These are phyloP conservation scores for Aschersonia sp. DNA, from an alignment of 2,329 filamentous ascomycete species.

Conservation along the genomic window DNA sequence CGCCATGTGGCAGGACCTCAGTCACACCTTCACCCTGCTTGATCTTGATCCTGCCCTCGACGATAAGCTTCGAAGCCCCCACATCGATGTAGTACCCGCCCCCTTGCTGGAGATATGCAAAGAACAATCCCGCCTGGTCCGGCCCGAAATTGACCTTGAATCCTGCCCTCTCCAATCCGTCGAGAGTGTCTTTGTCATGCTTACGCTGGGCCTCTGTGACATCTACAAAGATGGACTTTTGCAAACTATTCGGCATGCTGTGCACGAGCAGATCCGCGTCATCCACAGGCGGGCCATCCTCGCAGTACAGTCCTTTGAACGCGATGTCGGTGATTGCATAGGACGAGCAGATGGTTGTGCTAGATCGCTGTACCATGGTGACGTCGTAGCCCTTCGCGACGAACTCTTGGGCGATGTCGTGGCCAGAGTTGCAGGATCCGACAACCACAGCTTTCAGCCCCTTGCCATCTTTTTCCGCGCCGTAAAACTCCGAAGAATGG, in stretches of 20 bases:
- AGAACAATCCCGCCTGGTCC: slow-evolving; percentile 38
- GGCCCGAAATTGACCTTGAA: slow-evolving; percentile 47
- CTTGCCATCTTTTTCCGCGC: slow-evolving; percentile 28
- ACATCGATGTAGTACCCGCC: slow-evolving; percentile 61
- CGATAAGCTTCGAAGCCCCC: slow-evolving; percentile 45
- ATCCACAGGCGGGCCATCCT: slow-evolving; percentile 42
- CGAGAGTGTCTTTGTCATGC: slow-evolving; percentile 22
- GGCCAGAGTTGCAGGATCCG: slow-evolving; percentile 53
- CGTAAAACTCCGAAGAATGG: slow-evolving; percentile 46
- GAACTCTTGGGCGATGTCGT: slow-evolving; percentile 56
- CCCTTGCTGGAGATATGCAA: slow-evolving; percentile 50
- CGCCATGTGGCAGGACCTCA: slow-evolving; percentile 28
- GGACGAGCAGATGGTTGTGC: slow-evolving; percentile 48
- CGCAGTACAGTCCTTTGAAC: slow-evolving; percentile 34
- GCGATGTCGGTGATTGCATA: slow-evolving; percentile 34
- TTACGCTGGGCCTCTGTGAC: slow-evolving; percentile 18
- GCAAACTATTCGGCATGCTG: slow-evolving; percentile 40
- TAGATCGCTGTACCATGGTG: slow-evolving; percentile 55
- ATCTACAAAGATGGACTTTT: slow-evolving; percentile 42
- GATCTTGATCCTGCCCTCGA: slow-evolving; percentile 48
- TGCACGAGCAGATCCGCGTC: slow-evolving; percentile 50
- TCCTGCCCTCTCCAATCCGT: slow-evolving; percentile 36
- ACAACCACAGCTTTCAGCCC: slow-evolving; percentile 50
- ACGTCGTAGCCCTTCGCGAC: slow-evolving; percentile 51
- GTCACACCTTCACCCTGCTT: slow-evolving; percentile 42